A percentile compares a stretch with the other conserved stretches of the same genome.
Conservation (phyloP, 2,329 filamentous ascomycete genomes). For the Ploettnerulaceae sp. region DNA sequence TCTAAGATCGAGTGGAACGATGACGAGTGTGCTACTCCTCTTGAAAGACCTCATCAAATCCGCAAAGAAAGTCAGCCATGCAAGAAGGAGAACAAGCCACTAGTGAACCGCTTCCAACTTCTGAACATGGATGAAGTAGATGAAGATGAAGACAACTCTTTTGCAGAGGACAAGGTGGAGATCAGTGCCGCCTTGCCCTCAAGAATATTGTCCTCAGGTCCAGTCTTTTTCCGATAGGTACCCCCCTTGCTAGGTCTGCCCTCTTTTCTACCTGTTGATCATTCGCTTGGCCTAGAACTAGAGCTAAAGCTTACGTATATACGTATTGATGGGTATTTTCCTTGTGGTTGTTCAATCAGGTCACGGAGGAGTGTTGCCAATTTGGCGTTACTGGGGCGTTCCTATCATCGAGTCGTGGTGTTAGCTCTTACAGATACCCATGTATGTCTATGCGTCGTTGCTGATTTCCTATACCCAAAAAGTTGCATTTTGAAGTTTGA, state of each 20-base stretch:
- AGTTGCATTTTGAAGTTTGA: constrained; percentile 6
- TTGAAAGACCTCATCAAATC: constrained; percentile 25
- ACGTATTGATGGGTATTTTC: not conserved
- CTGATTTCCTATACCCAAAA: constrained; percentile 18
- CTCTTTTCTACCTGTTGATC: not conserved
- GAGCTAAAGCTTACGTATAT: too few relatives aligned
- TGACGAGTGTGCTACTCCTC: constrained; percentile 61
- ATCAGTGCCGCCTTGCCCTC: constrained; percentile 18
- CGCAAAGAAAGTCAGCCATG: constrained; percentile 29
- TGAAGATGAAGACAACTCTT: constrained; percentile 31
- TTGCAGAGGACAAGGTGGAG: constrained; percentile 22
- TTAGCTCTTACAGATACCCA: constrained; percentile 21
- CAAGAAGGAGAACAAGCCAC: constrained; percentile 38
- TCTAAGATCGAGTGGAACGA: constrained; percentile 64
- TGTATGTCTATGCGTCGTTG: constrained; percentile 12
- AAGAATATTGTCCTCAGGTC: not conserved
- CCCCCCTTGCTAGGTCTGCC: not conserved
- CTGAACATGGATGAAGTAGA: constrained; percentile 47
- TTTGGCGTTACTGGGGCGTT: constrained; percentile 21
- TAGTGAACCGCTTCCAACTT: constrained; percentile 58
- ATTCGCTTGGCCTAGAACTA: not conserved
- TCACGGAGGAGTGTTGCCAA: not conserved
- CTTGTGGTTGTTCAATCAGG: not conserved
- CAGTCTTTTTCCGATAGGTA: not conserved
- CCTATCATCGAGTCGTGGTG: constrained; percentile 13